Evolutionary conservation across 257 asterid species (phyloP), one percentile per base, ranked within the genome.

Genomic region (Marsdenia floribunda): DNA sequence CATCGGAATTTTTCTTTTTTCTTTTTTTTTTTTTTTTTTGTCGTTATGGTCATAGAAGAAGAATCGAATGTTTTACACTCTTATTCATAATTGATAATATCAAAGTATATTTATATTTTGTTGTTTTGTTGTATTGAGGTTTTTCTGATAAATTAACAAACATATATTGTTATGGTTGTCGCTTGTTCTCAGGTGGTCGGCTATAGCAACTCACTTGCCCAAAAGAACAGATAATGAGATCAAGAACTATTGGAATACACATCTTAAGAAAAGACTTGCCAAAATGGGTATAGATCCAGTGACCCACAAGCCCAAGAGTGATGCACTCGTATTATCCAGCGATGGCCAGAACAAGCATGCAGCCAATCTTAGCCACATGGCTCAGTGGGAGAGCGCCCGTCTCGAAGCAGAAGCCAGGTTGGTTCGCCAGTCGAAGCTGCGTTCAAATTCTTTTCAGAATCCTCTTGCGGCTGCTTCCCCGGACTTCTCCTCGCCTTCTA

Each of bases 351-450:
- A 96, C 57, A 93, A 93, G 47, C 81, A 78, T 21, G 90, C 96
- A 0, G 96, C 96, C 16, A 93, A 91, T 70, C 88, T 93, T 3
- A 93, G 95, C 90, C 98, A 93, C 73, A 91, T 93, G 96, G 98
- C 98, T 35, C 98, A 93, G 78, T 93, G 98, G 98, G 98, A 93
- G 78, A 93, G 96, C 40, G 98, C 98, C n/a, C 85, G 98, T 0
- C 91, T 93, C 12, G 96, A 93, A 83, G 98, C 98, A 11, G 98
- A 93, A 82, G 93, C 97, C 16, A 71, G 98, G 70, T 73, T 93
- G 53, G 97, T 79, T 69, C 38, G 91, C 11, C 97, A 90, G 42
- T 92, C 97, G 24, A 92, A 90, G 72, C 87, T 91, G 16, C 88
- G 89, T 29, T 84, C 89, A 33, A 76, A 35, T 77, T 49, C 84